These are phyloP conservation scores for Amaranthus hypochondriacus DNA, from an alignment of 148 eudicot species.

Conservation along the genomic window DNA sequence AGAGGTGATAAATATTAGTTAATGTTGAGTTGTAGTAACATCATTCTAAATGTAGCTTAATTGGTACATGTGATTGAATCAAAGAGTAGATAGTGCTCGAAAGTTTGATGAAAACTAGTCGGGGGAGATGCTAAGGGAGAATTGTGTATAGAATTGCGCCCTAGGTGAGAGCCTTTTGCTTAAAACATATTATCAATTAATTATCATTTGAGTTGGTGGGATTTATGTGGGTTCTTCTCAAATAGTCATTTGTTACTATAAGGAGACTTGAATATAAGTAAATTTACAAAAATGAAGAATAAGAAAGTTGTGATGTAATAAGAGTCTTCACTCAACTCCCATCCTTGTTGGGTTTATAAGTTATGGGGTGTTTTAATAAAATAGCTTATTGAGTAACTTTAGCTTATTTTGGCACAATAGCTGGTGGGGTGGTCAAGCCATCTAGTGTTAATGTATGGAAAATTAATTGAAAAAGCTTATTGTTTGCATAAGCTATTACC, in stretches of 20 bases:
- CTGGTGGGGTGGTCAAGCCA: too few species aligned
- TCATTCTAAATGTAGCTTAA: background rate
- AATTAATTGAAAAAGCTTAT: too few species aligned
- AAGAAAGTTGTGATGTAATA: background rate
- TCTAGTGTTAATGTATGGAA: too few species aligned
- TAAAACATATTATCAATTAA: background rate
- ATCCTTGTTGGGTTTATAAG: too few species aligned
- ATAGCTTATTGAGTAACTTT: too few species aligned
- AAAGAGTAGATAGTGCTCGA: background rate
- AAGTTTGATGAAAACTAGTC: background rate
- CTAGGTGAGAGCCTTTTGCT: background rate
- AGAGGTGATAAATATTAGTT: background rate
- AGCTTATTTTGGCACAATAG: too few species aligned
- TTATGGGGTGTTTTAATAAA: too few species aligned
- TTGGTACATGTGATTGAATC: background rate
- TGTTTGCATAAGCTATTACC: too few species aligned
- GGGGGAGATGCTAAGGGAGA: background rate
- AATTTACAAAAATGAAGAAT: background rate
- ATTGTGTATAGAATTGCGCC: background rate
- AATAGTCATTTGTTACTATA: background rate
- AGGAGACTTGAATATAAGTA: background rate
- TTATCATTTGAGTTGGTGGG: background rate
- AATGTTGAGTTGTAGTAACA: background rate
- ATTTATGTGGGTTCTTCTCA: background rate
- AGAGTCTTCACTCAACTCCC: too few species aligned